Evolutionary conservation across 805 yeast genomes (phyloP), one percentile per base, ranked within the genome.

Genomic region (Candida piceae): DNA sequence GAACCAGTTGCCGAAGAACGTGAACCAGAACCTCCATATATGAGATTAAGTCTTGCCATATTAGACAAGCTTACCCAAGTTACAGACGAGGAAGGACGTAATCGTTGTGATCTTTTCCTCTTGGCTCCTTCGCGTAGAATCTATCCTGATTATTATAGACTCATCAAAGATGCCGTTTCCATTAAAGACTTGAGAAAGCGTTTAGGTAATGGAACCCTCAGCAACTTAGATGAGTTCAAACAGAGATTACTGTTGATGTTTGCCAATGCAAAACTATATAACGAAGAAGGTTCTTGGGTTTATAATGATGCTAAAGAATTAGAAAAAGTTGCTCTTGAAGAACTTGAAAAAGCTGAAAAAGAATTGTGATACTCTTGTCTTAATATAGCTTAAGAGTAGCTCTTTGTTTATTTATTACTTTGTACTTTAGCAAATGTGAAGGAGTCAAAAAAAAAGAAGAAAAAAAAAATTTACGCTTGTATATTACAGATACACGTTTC

Each of bases 61-160:
- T 53, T 79, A 36, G 70, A 70, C 7, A 70, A 66, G 30, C 53
- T 74, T 39, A 43, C 58, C 28, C 58, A 58, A 29, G 56, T 69
- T 36, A 60, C 45, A 34, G 78, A 73, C 45, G 74, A 62, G 41
- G 65, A 62, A 15, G 78, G 69, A 23, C 70, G 76, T 21, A 50
- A 58, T 7, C 49, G 70, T 10, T 64, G 73, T 21, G 82, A 72
- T 28, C 62, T 80, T 34, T 89, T 89, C 63, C 55, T 77, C 50
- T 75, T 57, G 21, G 85, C 87, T 1, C 97, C 97, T 3, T 72
- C 89, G 0, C 72, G 74, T 45, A 74, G 74, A 56, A 55, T 77
- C 36, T 90, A 87, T 57, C 93, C 96, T 0, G 97, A 90, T 60
- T 90, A 90, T 58, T 90, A 82, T 48, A 64, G 69, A 49, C 54